Evolutionary conservation across 129 eudicot genomes (phyloP).

Genomic region (Artemisia annua): DNA sequence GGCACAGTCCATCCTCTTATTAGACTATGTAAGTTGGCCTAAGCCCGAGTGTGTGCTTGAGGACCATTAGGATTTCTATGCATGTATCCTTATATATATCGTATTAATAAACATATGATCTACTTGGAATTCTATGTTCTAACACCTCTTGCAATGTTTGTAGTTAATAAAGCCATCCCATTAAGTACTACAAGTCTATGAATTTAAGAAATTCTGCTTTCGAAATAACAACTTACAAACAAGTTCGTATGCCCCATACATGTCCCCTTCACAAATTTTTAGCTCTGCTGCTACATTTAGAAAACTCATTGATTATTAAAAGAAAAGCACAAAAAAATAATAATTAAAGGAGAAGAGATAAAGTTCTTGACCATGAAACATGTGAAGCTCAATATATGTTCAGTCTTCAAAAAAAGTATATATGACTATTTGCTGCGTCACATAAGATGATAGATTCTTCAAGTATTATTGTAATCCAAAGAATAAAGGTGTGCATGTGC

Average conservation of each 20-base stretch:
- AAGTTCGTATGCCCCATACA: not conserved
- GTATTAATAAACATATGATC: too few relatives aligned
- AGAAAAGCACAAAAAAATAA: not conserved
- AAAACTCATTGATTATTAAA: too few relatives aligned
- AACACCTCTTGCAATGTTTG: not conserved
- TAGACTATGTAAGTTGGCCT: too few relatives aligned
- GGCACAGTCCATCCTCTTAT: not conserved
- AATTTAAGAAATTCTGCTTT: not conserved
- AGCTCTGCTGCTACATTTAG: too few relatives aligned
- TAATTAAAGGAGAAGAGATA: slow-evolving; percentile 4
- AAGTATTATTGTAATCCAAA: slow-evolving; percentile 19
- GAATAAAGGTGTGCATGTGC: not conserved
- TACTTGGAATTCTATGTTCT: too few relatives aligned
- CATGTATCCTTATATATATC: too few relatives aligned
- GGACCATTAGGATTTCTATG: too few relatives aligned
- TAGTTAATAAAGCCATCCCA: not conserved
- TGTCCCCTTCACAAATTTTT: too few relatives aligned
- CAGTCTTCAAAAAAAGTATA: slow-evolving; percentile 9
- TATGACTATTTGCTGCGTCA: slow-evolving; percentile 19
- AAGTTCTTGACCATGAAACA: slow-evolving; percentile 20
- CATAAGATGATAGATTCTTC: slow-evolving; percentile 30
- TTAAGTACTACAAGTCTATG: not conserved
- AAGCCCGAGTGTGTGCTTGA: too few relatives aligned
- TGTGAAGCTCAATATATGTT: slow-evolving; percentile 19
- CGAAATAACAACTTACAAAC: too few relatives aligned